Evolutionary conservation across 139 green algal genomes (phyloP), one percentile per base, ranked within the genome.

Genomic region (Desmodesmus armatus): DNA sequence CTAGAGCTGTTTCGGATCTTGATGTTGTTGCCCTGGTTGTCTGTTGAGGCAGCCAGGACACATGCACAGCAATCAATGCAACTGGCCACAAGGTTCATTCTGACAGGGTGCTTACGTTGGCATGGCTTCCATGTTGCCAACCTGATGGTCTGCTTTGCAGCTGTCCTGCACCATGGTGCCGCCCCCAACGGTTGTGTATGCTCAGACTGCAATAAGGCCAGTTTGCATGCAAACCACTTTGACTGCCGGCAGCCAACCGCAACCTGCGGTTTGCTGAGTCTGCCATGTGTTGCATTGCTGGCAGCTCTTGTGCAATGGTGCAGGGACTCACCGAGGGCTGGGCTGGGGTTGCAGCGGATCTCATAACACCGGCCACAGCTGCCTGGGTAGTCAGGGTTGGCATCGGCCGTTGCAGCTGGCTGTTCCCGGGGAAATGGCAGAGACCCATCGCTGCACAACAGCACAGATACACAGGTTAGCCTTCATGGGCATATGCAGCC

Each of bases 281-380:
- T 21, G 3, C 3, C 53, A 25, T 33, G 7, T 35, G 5, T n/a
- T 66, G 58, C 58, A 66, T 25, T 25, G 58, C 19, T 66, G 58
- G 5, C 27, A n/a, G 27, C 25, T 63, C 27, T 63, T 35, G 58
- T 35, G 25, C 58, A n/a, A 4, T 67, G 31, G 5, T 37, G 23
- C 23, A 35, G 23, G 60, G 33, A 53, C 51, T 74, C 81, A 78
- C 55, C 71, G 29, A 71, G 81, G 25, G 80, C 81, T 33, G 17
- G 51, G n/a, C 31, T 31, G 1, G 31, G 49, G 33, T 60, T 78
- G 82, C 82, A 87, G 39, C 72, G 75, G 31, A 87, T 76, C 29
- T 80, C 69, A 37, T 81, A 87, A 37, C 69, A 81, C 15, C 77
- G 58, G 9, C 77, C 77, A 44, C 77, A 83, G 43, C 77, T 83